Percentiles rank a stretch among this genome's conserved stretches.
phyloP scores from a whole-genome alignment of 169 alveolate species.

The Eimeria zaria region DNA sequence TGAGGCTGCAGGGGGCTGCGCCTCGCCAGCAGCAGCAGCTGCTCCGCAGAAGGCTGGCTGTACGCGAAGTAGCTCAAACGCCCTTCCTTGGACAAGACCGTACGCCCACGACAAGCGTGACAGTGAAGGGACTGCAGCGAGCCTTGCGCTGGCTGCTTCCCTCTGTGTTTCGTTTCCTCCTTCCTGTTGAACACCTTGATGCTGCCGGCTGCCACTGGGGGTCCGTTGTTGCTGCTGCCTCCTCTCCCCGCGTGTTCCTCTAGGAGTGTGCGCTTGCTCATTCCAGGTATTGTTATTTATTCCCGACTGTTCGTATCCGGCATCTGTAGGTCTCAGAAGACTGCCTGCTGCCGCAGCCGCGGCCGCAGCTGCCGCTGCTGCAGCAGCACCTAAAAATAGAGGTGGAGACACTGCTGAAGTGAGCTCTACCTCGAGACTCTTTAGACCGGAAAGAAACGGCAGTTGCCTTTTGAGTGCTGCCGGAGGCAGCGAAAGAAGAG shows the following conservation, averaged over 20 bases:
- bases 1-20: background rate
- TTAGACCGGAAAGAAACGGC: constrained; percentile 52
- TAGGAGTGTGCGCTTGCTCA: constrained; percentile 56
- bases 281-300: background rate
- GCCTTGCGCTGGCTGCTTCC: background rate
- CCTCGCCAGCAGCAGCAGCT: constrained; percentile 25
- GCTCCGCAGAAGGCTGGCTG: constrained; percentile 14
- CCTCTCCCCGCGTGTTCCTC: constrained; percentile 54
- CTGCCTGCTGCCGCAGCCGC: constrained; percentile 58
- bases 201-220: constrained; percentile 22
- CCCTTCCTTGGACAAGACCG: constrained; percentile 52
- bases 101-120: constrained; percentile 67
- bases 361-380: constrained; percentile 56
- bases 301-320: background rate
- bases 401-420: constrained; percentile 67
- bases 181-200: constrained; percentile 23
- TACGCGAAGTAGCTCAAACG: constrained; percentile 44
- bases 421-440: constrained; percentile 59
- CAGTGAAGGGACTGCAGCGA: background rate
- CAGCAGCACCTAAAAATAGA: constrained; percentile 24
- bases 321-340: constrained; percentile 47
- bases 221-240: constrained; percentile 72
- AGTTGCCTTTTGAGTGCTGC: constrained; percentile 52
- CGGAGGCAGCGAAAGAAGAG: constrained; percentile 55
- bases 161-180: constrained; percentile 31